phyloP scores from a whole-genome alignment of 1,139 yeast species.

The Saccharomycopsis hybrid region DNA sequence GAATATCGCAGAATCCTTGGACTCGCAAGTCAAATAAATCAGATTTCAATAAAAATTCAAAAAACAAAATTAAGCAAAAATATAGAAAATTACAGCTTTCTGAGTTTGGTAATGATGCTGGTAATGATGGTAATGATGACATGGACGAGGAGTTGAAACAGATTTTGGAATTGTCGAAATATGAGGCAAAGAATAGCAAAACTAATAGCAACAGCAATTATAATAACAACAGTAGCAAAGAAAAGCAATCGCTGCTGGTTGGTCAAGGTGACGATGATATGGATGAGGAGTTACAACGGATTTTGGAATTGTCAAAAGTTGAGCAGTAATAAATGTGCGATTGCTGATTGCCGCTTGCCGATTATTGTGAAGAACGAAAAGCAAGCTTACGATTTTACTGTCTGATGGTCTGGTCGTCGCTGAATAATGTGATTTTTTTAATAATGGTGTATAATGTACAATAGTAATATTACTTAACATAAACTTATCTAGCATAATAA shows the following conservation, averaged over 20 bases:
- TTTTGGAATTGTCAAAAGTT: conserved; percentile 6
- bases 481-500: not conserved
- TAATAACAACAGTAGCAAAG: not conserved
- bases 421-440: not conserved
- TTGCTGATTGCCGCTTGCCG: not conserved
- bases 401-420: not conserved
- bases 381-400: too few relatives aligned
- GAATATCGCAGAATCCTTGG: not conserved
- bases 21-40: not conserved
- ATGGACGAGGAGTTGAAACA: conserved; percentile 10
- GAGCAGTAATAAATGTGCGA: not conserved
- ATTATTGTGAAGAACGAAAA: not conserved
- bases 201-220: not conserved
- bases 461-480: not conserved
- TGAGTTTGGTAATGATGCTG: conserved; percentile 1
- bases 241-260: not conserved
- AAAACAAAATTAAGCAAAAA: conserved; percentile 4
- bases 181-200: conserved; percentile 4
- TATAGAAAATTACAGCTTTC: not conserved
- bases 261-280: not conserved
- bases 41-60: not conserved
- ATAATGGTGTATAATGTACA: not conserved
- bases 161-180: conserved; percentile 12
- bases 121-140: not conserved
- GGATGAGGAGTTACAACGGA: conserved; percentile 7